These are phyloP conservation scores for Chloromonas sp. DNA, from an alignment of 163 green algal species.

Conservation along the genomic window DNA sequence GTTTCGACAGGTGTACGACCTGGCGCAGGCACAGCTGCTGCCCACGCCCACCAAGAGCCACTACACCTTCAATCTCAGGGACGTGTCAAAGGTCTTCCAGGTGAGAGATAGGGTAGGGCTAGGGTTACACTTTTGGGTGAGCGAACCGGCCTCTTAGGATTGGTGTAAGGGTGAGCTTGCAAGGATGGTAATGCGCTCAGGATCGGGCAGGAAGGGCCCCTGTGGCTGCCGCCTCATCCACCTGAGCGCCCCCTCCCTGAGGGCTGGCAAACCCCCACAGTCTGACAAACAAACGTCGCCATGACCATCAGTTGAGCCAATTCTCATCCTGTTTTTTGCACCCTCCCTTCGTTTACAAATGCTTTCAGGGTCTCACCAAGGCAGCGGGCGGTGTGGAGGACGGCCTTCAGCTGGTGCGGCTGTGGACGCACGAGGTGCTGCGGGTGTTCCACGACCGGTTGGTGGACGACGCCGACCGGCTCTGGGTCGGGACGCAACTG, in stretches of 20 bases:
- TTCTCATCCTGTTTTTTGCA: background rate
- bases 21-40: constrained; percentile 57
- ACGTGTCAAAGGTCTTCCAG: constrained; percentile 70
- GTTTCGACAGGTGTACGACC: constrained; percentile 24
- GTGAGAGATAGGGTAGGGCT: constrained; percentile 6
- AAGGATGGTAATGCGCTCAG: too few species aligned
- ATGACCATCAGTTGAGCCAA: too few species aligned
- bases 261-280: too few species aligned
- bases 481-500: constrained; percentile 40
- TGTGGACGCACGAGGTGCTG: constrained; percentile 62
- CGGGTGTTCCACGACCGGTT: constrained; percentile 62
- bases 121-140: too few species aligned
- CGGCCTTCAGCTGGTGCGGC: constrained; percentile 28
- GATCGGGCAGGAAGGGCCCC: too few species aligned
- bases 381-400: constrained; percentile 48
- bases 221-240: too few species aligned
- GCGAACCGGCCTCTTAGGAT: too few species aligned
- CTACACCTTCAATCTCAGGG: constrained; percentile 73
- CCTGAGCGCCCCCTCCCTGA: too few species aligned
- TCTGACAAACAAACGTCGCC: too few species aligned
- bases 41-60: constrained; percentile 67
- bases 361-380: constrained; percentile 52
- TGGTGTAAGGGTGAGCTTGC: too few species aligned
- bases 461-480: constrained; percentile 41
- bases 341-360: background rate